Base-by-base conservation (phyloP, 345 rosid genomes). In the Eucalyptus pumila region DNA sequence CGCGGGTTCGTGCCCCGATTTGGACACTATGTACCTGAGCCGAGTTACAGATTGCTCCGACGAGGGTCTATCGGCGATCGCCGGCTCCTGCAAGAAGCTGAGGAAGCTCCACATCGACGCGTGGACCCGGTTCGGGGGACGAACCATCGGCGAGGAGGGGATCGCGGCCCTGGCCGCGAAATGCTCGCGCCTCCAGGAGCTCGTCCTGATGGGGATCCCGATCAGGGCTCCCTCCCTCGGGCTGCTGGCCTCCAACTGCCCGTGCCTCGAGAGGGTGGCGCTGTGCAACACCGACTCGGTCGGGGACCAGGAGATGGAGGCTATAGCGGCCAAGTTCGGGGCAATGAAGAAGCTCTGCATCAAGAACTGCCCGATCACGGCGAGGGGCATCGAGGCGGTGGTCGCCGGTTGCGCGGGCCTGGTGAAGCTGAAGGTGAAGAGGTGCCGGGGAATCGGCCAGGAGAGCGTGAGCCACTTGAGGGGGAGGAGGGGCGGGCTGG, bases 351-450 rank as follows among this genome's bases (percentile, higher is more conserved):
- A 93, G 92, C 93, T 94, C 9, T 94, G 95, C 91, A 90, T 94
- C 49, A 94, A 94, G 91, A 94, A 89, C 80, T 93, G 95, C 87
- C 94, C 95, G 7, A 86, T 94, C 32, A 89, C 95, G 1, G 89
- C 87, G 51, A 37, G 45, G 14, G 94, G 94, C n/a, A 90, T 94
- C 5, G 91, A 89, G 90, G 93, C 93, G 7, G 88, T 92, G 7
- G 93, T 88, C 5, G 87, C 56, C 5, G 95, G 95, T 27, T 94
- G 93, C 37, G 88, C 93, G 13, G 90, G 87, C 85, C 89, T 94
- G 86, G 93, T 93, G 90, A 94, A 94, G 87, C 52, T 94, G 92
- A 94, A 93, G 90, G 93, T 94, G 86, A 94, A 94, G 93, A 91
- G 93, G 85, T 94, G 93, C 87, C 88, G 89, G 85, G 94, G 92